Conservation (phyloP, 106 monocot genomes). For the Dactylorhiza incarnata region DNA sequence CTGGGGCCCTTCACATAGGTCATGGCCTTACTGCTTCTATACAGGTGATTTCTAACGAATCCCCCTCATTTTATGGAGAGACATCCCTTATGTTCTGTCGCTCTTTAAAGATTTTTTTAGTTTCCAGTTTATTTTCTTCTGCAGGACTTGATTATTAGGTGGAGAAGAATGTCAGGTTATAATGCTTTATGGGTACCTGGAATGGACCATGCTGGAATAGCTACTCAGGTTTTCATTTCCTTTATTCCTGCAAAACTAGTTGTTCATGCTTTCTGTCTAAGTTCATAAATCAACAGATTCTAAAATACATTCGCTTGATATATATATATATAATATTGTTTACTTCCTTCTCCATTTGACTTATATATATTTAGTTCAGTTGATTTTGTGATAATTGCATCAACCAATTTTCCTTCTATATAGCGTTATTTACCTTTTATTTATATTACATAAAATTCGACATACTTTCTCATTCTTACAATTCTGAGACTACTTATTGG, state of each 20-base stretch:
- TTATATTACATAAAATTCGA: too few relatives aligned
- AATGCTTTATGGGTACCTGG: slow-evolving; percentile 98
- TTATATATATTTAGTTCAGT: too few relatives aligned
- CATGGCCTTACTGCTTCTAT: slow-evolving; percentile 86
- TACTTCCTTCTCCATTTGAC: too few relatives aligned
- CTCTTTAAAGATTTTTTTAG: neutral
- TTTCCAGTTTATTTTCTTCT: slow-evolving; percentile 9
- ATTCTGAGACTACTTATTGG: neutral
- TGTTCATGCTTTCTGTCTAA: neutral
- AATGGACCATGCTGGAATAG: slow-evolving; percentile 99
- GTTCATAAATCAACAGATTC: neutral
- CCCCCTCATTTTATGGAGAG: neutral
- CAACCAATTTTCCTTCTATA: too few relatives aligned
- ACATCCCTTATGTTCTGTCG: neutral
- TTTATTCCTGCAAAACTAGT: neutral
- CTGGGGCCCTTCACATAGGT: slow-evolving; percentile 89
- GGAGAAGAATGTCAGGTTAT: slow-evolving; percentile 89
- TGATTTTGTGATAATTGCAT: too few relatives aligned
- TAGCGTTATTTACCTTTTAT: too few relatives aligned
- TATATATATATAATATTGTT: too few relatives aligned
- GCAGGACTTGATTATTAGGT: slow-evolving; percentile 82
- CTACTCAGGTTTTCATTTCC: slow-evolving; percentile 64
- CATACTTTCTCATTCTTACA: neutral
- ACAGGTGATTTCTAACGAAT: slow-evolving; percentile 36
- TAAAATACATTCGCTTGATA: neutral